Percentiles rank a stretch among this genome's conserved stretches.
phyloP scores from a whole-genome alignment of 108 stramenopile genomes.

The Pseudonitzschia delicatissima region DNA sequence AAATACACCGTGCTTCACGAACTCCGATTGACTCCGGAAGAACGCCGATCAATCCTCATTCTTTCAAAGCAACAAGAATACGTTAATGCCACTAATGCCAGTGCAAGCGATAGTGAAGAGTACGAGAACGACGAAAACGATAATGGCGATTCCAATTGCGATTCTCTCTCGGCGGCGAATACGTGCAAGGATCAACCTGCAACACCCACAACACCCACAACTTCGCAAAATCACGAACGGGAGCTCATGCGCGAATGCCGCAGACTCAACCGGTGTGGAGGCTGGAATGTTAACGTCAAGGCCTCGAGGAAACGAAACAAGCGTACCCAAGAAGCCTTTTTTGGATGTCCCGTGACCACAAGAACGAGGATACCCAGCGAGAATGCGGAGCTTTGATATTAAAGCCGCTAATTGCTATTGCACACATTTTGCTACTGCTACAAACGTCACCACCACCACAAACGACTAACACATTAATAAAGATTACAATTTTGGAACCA shows the following conservation, averaged over 20 bases:
- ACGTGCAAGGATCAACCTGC: neutral
- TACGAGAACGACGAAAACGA: neutral
- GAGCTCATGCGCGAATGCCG: conserved; percentile 1
- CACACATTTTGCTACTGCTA: too few relatives aligned
- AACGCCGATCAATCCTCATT: conserved; percentile 17
- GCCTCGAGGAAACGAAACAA: conserved; percentile 1
- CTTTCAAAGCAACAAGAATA: neutral
- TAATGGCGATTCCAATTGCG: too few relatives aligned
- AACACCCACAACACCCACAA: neutral
- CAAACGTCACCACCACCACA: too few relatives aligned
- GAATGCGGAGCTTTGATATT: too few relatives aligned
- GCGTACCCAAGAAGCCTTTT: neutral
- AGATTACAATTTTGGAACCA: too few relatives aligned
- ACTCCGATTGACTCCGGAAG: conserved; percentile 15
- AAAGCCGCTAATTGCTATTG: too few relatives aligned
- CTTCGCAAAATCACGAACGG: neutral
- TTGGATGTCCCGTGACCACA: too few relatives aligned
- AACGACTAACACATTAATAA: too few relatives aligned
- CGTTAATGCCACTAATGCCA: neutral
- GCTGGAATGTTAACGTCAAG: neutral
- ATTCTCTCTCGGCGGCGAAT: neutral
- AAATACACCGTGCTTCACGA: neutral
- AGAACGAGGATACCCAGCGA: too few relatives aligned
- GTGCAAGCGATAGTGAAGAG: neutral
- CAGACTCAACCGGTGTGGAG: neutral